Base-by-base conservation (phyloP, 1,284 basidiomycete genomes). In the Ustilago nuda region DNA sequence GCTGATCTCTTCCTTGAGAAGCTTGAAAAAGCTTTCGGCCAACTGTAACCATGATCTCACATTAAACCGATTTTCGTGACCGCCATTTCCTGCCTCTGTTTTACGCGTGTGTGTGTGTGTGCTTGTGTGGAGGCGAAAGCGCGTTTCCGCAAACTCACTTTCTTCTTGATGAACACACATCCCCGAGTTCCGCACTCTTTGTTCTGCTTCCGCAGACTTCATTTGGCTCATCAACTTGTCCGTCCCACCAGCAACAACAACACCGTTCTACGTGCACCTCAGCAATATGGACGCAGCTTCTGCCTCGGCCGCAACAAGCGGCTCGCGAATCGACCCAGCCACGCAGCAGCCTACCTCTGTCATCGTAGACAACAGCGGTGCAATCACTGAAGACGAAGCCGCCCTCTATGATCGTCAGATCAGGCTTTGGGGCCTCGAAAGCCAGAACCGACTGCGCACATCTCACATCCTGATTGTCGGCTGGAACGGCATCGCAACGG, bases 351-450 rank as follows among this genome's bases (percentile, higher is more conserved):
- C 43, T 4, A 1, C 55, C 0, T 30, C 59, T n/a, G 12, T 56
- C 3, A 36, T 41, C 27, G 33, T 27, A 2, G 55, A 46, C 19
- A 57, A 59, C 62, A 50, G 46, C 37, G 30, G 46, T 32, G 54
- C 62, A 1, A 66, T 80, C 6, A 80, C 72, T 11, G 75, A 71
- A 92, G 92, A 92, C 86, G 92, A 94, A 85, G 93, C 92, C 17
- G 92, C 92, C 6, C 87, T 98, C 35, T 98, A 99, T 86, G 96
- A 98, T 87, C 92, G 96, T 45, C 96, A 98, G 87, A 98, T 99
- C 88, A 91, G 97, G 33, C 88, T 98, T 70, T 99, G 96, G 96
- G 96, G 97, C 51, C 90, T 98, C 35, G 96, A 98, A 86, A 96
- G 97, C 33, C 96, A 99, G 86, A 94, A 96, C 87, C 90, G 95